These are phyloP conservation scores for Aureobasidium sp. DNA, from an alignment of 2,329 filamentous ascomycete species.

Conservation along the genomic window DNA sequence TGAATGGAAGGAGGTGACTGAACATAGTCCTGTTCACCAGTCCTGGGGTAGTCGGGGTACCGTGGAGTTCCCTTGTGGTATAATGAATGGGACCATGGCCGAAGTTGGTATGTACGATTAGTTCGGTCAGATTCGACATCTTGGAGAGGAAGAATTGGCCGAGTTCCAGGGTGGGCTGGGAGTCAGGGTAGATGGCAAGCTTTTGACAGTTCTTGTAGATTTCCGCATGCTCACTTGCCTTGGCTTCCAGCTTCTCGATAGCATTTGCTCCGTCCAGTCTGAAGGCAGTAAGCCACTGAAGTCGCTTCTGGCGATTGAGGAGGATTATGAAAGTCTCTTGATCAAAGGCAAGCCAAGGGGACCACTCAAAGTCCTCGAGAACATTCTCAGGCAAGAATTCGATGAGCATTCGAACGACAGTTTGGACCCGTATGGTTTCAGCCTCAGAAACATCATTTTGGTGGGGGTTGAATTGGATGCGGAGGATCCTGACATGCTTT, in stretches of 20 bases:
- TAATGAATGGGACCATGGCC: slow-evolving; percentile 27
- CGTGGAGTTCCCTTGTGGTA: slow-evolving; percentile 35
- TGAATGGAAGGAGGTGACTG: slow-evolving; percentile 38
- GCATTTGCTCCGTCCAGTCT: slow-evolving; percentile 34
- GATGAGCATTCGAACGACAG: slow-evolving; percentile 34
- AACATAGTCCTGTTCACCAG: slow-evolving; percentile 39
- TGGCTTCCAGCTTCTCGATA: slow-evolving; percentile 33
- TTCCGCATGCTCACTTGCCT: slow-evolving; percentile 28
- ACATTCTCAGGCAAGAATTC: slow-evolving; percentile 41
- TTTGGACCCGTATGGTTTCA: slow-evolving; percentile 28
- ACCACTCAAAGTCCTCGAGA: slow-evolving; percentile 42
- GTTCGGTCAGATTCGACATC: slow-evolving; percentile 34
- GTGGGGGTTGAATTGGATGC: slow-evolving; percentile 34
- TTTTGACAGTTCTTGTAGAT: slow-evolving; percentile 35
- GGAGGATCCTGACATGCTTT: slow-evolving; percentile 36
- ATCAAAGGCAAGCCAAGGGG: slow-evolving; percentile 40
- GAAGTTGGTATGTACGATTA: slow-evolving; percentile 40
- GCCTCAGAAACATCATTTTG: slow-evolving; percentile 28
- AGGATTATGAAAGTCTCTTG: slow-evolving; percentile 39
- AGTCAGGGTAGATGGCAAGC: slow-evolving; percentile 40
- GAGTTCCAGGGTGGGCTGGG: slow-evolving; percentile 33
- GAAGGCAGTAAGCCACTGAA: slow-evolving; percentile 42
- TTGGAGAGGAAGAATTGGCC: slow-evolving; percentile 36
- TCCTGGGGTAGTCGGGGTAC: slow-evolving; percentile 37
- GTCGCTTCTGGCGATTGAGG: slow-evolving; percentile 39